These are phyloP conservation scores for Pyricularia grisea DNA, from an alignment of 2,329 filamentous ascomycete genomes.

Conservation along the genomic window DNA sequence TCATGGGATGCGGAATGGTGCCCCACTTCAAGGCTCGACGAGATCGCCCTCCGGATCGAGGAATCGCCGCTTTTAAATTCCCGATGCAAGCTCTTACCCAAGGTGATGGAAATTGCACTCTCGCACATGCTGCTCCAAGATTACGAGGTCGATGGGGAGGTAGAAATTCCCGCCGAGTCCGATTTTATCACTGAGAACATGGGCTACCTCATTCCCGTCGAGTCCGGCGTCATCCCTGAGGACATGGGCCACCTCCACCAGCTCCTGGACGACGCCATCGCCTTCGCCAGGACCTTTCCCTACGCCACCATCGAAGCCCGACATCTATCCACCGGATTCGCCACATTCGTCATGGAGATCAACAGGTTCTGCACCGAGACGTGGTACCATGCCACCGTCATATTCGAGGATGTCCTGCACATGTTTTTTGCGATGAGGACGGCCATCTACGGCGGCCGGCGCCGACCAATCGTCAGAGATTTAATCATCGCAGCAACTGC, in stretches of 20 bases:
- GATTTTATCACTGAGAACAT: too few relatives aligned
- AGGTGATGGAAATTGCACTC: background rate
- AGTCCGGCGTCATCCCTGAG: background rate
- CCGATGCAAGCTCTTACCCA: background rate
- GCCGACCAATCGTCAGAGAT: background rate
- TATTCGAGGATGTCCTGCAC: background rate
- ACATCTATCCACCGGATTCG: background rate
- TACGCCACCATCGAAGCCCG: background rate
- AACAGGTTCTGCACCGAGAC: background rate
- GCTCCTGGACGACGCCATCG: background rate
- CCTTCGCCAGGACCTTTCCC: background rate
- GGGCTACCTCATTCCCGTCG: background rate
- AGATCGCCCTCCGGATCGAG: background rate
- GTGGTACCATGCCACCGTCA: background rate
- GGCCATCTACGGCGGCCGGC: background rate
- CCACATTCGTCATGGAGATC: background rate
- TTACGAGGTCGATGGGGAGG: background rate
- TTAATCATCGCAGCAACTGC: background rate
- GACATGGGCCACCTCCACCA: background rate
- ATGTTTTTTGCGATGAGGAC: background rate
- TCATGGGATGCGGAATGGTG: background rate
- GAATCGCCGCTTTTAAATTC: background rate
- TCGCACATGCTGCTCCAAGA: background rate
- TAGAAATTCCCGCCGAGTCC: too few relatives aligned
- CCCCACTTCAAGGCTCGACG: background rate